These are phyloP conservation scores for Gossypium rotundifolium DNA, from an alignment of 345 rosid species.

Conservation along the genomic window DNA sequence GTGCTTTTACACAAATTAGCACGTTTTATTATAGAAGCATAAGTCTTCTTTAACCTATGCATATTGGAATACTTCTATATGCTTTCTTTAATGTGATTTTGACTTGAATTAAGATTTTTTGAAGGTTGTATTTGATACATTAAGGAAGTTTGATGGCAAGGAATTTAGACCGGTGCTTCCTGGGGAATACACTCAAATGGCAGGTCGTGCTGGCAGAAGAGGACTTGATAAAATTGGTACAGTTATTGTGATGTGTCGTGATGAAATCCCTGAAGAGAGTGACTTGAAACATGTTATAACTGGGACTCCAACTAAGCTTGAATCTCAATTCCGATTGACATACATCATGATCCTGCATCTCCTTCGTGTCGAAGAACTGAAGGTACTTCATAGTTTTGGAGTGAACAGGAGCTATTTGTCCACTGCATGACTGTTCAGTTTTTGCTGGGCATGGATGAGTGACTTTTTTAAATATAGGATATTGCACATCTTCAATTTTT, in stretches of 20 bases:
- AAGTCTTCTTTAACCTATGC: neutral
- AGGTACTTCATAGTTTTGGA: slow-evolving; percentile 43
- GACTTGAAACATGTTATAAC: slow-evolving; percentile 55
- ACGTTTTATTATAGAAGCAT: neutral
- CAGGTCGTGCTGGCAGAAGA: slow-evolving; percentile 99
- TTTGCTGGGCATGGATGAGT: neutral
- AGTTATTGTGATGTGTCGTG: slow-evolving; percentile 88
- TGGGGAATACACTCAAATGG: slow-evolving; percentile 99
- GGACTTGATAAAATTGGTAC: slow-evolving; percentile 97
- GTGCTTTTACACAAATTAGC: neutral
- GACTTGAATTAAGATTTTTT: slow-evolving; percentile 18
- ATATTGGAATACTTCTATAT: neutral
- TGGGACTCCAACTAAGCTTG: slow-evolving; percentile 80
- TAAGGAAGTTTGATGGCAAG: slow-evolving; percentile 94
- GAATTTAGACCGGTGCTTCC: slow-evolving; percentile 80
- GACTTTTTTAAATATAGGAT: neutral
- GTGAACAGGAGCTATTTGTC: neutral
- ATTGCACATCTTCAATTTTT: neutral
- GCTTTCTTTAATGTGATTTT: slow-evolving; percentile 14
- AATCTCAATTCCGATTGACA: slow-evolving; percentile 93
- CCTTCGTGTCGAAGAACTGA: slow-evolving; percentile 95
- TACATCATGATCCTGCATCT: slow-evolving; percentile 97
- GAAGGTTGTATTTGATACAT: slow-evolving; percentile 87
- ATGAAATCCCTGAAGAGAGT: slow-evolving; percentile 79
- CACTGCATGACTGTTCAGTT: neutral